Conservation (phyloP, 2,329 filamentous ascomycete species). For the Alternaria gansuensis region DNA sequence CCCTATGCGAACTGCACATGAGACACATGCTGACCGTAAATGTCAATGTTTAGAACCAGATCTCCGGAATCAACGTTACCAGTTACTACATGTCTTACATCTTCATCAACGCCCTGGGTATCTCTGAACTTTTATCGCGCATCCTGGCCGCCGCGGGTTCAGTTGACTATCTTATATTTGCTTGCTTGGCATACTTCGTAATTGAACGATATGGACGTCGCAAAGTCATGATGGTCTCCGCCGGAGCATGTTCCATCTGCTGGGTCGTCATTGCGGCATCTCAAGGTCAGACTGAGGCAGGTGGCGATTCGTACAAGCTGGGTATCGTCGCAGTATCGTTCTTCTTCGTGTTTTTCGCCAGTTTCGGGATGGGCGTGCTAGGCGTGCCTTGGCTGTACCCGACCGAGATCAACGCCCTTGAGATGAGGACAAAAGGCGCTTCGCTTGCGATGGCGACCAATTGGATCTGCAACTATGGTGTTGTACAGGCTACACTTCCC, state of each 20-base stretch:
- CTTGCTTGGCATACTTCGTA: slow-evolving; percentile 56
- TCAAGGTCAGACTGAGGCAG: slow-evolving; percentile 53
- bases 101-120: slow-evolving; percentile 54
- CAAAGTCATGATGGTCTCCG: slow-evolving; percentile 59
- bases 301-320: slow-evolving; percentile 56
- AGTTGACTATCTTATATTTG: slow-evolving; percentile 58
- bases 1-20: too few relatives aligned
- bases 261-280: slow-evolving; percentile 60
- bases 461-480: slow-evolving; percentile 48
- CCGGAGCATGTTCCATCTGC: slow-evolving; percentile 60
- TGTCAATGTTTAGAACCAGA: slow-evolving; percentile 48
- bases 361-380: slow-evolving; percentile 49
- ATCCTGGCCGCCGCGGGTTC: slow-evolving; percentile 57
- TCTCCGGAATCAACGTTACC: slow-evolving; percentile 46
- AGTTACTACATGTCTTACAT: slow-evolving; percentile 56
- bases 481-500: slow-evolving; percentile 47
- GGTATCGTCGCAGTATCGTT: slow-evolving; percentile 61
- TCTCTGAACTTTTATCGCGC: slow-evolving; percentile 46
- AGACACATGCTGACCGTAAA: too few relatives aligned
- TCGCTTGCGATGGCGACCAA: slow-evolving; percentile 47
- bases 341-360: slow-evolving; percentile 50
- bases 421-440: slow-evolving; percentile 50
- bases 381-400: slow-evolving; percentile 51
- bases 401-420: slow-evolving; percentile 48
- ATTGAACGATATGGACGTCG: slow-evolving; percentile 61